These are phyloP conservation scores for Fraxinus anomala DNA, from an alignment of 257 asterid genomes.

Conservation along the genomic window DNA sequence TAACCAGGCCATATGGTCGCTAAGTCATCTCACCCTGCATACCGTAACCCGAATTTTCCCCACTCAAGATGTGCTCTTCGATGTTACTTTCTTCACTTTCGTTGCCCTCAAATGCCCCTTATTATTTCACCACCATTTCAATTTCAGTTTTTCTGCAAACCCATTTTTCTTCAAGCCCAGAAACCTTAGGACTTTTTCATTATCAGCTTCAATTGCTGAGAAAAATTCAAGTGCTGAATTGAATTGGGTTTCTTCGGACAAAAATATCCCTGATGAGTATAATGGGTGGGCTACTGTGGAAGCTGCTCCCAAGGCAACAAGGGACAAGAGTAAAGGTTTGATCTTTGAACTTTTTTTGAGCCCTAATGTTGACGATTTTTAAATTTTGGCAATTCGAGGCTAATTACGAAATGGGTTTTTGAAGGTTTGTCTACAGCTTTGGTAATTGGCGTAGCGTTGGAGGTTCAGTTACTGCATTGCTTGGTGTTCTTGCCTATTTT, in stretches of 20 bases:
- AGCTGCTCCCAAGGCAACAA: slow-evolving; percentile 38
- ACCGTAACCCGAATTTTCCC: no score
- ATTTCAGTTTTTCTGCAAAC: slow-evolving; percentile 36
- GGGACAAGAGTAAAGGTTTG: slow-evolving; percentile 37
- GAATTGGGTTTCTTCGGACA: slow-evolving; percentile 56
- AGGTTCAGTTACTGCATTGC: slow-evolving; percentile 57
- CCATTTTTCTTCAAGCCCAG: slow-evolving; percentile 41
- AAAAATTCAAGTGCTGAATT: slow-evolving; percentile 40
- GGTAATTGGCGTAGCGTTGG: slow-evolving; percentile 58
- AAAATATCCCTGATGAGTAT: slow-evolving; percentile 43
- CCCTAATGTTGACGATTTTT: not conserved
- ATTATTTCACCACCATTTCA: slow-evolving; percentile 38
- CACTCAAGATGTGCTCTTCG: slow-evolving; percentile 60
- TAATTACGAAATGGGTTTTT: slow-evolving; percentile 25
- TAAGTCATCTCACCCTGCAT: no score
- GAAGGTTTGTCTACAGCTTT: slow-evolving; percentile 56
- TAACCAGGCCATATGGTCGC: no score
- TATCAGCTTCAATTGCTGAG: slow-evolving; percentile 56
- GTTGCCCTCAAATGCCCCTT: slow-evolving; percentile 41
- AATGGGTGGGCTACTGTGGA: slow-evolving; percentile 82
- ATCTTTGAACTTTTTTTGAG: slow-evolving; percentile 16
- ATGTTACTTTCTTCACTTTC: slow-evolving; percentile 46
- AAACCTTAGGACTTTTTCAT: slow-evolving; percentile 34
- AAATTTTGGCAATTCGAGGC: slow-evolving; percentile 5
- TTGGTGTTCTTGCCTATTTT: slow-evolving; percentile 60